These are phyloP conservation scores for apple (Malus domestica) DNA, from an alignment of 306 rosid genomes.

Conservation along the genomic window ASM211411v1 NC_041789.1:8228001-8228500, in stretches of 20 bases:
- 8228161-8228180: slow-evolving; percentile 7
- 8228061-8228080: slow-evolving; percentile 30
- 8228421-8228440: background rate
- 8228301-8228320: slow-evolving; percentile 77
- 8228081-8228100: slow-evolving; percentile 40
- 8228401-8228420: background rate
- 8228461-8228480: background rate
- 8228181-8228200: slow-evolving; percentile 11
- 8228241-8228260: slow-evolving; percentile 36
- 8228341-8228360: slow-evolving; percentile 57
- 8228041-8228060: slow-evolving; percentile 40
- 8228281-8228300: slow-evolving; percentile 79
- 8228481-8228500: background rate
- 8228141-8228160: background rate
- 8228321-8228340: slow-evolving; percentile 55
- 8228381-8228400: slow-evolving; percentile 20
- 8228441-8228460: background rate
- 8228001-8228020: background rate
- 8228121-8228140: slow-evolving; percentile 3
- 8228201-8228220: slow-evolving; percentile 47
- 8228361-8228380: slow-evolving; percentile 55
- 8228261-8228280: slow-evolving; percentile 44
- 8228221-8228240: slow-evolving; percentile 44
- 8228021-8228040: slow-evolving; percentile 32
- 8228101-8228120: slow-evolving; percentile 32